phyloP scores from a whole-genome alignment of 768 basidiomycete species.

The Tricholoma saponaceum region DNA sequence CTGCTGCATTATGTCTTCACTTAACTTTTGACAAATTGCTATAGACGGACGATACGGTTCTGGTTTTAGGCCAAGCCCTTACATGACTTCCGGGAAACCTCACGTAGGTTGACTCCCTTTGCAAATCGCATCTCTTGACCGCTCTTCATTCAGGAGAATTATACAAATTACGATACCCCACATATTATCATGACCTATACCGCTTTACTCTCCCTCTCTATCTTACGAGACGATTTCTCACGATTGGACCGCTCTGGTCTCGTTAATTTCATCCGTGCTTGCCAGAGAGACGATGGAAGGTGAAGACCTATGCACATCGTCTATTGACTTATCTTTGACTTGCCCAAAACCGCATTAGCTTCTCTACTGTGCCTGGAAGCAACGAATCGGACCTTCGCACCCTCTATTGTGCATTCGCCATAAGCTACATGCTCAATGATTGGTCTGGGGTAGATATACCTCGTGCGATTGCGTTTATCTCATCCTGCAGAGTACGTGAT shows the following conservation, averaged over 20 bases:
- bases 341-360: conserved; percentile 37
- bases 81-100: conserved; percentile 41
- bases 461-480: conserved; percentile 59
- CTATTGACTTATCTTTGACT: conserved; percentile 1
- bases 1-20: conserved; percentile 6
- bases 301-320: conserved; percentile 24
- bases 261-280: conserved; percentile 59
- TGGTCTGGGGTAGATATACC: conserved; percentile 71
- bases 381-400: conserved; percentile 81
- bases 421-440: conserved; percentile 74
- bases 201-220: conserved; percentile 75
- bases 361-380: conserved; percentile 62
- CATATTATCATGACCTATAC: conserved; percentile 95
- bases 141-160: conserved; percentile 18
- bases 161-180: conserved; percentile 59
- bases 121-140: conserved; percentile 3
- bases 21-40: neutral
- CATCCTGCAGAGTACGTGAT: conserved; percentile 62
- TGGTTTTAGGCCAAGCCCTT: conserved; percentile 75
- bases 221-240: conserved; percentile 83
- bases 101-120: conserved; percentile 9
- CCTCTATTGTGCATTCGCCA: conserved; percentile 82
- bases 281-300: conserved; percentile 85
- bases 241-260: conserved; percentile 67
- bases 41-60: conserved; percentile 56